phyloP scores from a whole-genome alignment of 345 rosid species.

The Schrenkiella parvula region DNA sequence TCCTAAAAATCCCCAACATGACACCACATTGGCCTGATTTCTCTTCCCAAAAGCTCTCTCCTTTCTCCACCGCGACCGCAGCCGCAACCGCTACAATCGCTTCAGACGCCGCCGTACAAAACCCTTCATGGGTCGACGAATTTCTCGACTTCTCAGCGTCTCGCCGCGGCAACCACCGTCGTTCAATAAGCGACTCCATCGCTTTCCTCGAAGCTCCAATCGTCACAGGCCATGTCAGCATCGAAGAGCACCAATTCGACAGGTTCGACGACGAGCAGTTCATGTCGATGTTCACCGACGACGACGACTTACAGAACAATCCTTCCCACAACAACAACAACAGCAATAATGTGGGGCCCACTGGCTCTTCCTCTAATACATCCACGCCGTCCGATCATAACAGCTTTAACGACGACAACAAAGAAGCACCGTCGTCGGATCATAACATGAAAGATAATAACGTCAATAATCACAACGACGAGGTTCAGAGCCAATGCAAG shows the following conservation, averaged over 20 bases:
- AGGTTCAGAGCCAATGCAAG: constrained; percentile 59
- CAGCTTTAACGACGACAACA: constrained; percentile 52
- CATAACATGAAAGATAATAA: constrained; percentile 25
- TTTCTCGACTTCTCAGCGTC: constrained; percentile 77
- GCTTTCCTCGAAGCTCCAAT: constrained; percentile 52
- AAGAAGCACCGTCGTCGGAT: constrained; percentile 37
- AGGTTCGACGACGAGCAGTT: constrained; percentile 78
- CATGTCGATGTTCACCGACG: constrained; percentile 74
- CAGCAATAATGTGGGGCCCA: constrained; percentile 39
- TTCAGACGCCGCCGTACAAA: constrained; percentile 25
- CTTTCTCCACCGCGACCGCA: constrained; percentile 15
- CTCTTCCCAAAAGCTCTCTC: constrained; percentile 38
- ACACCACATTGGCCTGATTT: constrained; percentile 71
- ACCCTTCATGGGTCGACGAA: constrained; percentile 78
- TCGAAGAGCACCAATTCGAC: constrained; percentile 40
- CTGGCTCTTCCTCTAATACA: constrained; percentile 53
- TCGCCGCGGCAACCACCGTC: constrained; percentile 62
- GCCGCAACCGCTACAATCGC: not conserved
- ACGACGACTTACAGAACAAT: constrained; percentile 17
- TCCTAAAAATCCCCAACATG: constrained; percentile 85
- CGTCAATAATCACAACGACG: constrained; percentile 27
- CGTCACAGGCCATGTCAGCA: not conserved
- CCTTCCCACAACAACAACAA: constrained; percentile 24
- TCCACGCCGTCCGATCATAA: constrained; percentile 75
- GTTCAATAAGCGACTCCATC: constrained; percentile 76